Percentiles rank a stretch among this genome's conserved stretches.
These are phyloP conservation scores for Penicillium sp. DNA, from an alignment of 2,329 filamentous ascomycete species.

Conservation along the genomic window DNA sequence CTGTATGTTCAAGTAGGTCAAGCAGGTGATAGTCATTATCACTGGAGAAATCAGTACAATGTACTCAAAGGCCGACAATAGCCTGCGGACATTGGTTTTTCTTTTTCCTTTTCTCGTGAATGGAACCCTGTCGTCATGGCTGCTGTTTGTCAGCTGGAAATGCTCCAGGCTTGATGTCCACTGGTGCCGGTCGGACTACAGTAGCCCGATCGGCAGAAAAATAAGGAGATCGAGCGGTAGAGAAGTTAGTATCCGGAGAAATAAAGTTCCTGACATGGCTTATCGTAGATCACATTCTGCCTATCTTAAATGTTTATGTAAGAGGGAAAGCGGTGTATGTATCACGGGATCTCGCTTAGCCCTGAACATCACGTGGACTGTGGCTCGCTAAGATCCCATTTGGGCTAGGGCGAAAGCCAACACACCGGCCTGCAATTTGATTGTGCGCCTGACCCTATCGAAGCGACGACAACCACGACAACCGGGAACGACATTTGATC, in stretches of 20 bases:
- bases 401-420: slow-evolving; percentile 29
- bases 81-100: neutral
- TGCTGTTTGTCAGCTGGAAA: slow-evolving; percentile 23
- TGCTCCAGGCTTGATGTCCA: slow-evolving; percentile 8
- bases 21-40: neutral
- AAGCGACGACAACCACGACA: slow-evolving; percentile 46
- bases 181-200: slow-evolving; percentile 29
- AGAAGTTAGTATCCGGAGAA: slow-evolving; percentile 1
- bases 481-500: slow-evolving; percentile 27
- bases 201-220: slow-evolving; percentile 30
- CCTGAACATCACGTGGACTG: slow-evolving; percentile 18
- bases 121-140: slow-evolving; percentile 21
- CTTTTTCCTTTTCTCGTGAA: neutral
- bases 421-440: slow-evolving; percentile 39
- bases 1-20: neutral
- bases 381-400: slow-evolving; percentile 38
- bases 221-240: neutral
- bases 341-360: slow-evolving; percentile 33
- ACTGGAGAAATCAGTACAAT: neutral
- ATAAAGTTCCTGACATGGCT: neutral
- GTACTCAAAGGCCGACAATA: slow-evolving; percentile 6
- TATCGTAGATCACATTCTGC: slow-evolving; percentile 11
- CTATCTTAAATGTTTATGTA: slow-evolving; percentile 28
- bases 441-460: slow-evolving; percentile 40
- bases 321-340: neutral